These are phyloP conservation scores for Haberlea rhodopensis DNA, from an alignment of 257 asterid genomes.

Conservation along the genomic window DNA sequence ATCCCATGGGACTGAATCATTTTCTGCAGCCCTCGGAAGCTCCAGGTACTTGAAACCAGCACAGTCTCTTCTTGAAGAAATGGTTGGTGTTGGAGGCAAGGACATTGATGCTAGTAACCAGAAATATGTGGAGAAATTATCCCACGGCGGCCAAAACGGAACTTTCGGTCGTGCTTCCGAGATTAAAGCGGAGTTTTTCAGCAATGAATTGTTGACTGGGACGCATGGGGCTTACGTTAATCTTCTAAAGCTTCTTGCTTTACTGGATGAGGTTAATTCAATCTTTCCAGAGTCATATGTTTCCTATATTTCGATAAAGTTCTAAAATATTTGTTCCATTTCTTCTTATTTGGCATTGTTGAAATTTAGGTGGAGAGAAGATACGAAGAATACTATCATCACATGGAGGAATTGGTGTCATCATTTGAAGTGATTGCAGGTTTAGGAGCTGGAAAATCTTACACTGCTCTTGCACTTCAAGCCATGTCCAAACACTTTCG, in stretches of 20 bases:
- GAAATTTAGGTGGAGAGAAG: conserved; percentile 63
- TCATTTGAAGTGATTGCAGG: conserved; percentile 81
- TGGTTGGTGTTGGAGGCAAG: conserved; percentile 52
- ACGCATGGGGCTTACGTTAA: conserved; percentile 45
- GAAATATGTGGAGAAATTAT: conserved; percentile 43
- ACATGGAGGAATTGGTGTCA: conserved; percentile 55
- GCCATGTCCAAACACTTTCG: conserved; percentile 89
- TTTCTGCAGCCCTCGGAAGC: conserved; percentile 33
- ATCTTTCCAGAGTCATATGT: no score
- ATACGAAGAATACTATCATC: conserved; percentile 64
- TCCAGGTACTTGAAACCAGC: conserved; percentile 70
- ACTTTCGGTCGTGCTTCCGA: conserved; percentile 29
- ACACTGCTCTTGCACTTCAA: conserved; percentile 75
- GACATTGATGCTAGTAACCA: conserved; percentile 42
- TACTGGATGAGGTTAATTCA: no score
- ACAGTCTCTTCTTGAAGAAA: conserved; percentile 73
- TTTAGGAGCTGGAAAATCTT: conserved; percentile 64
- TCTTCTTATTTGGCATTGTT: neutral
- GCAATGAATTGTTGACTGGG: conserved; percentile 39
- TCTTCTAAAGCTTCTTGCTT: conserved; percentile 59
- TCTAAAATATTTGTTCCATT: neutral
- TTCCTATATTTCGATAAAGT: neutral
- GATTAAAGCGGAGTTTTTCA: neutral
- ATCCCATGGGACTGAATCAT: conserved; percentile 15
- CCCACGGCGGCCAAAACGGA: conserved; percentile 41